phyloP scores from a whole-genome alignment of 23 red algal species.

The Chondrus crispus region DNA sequence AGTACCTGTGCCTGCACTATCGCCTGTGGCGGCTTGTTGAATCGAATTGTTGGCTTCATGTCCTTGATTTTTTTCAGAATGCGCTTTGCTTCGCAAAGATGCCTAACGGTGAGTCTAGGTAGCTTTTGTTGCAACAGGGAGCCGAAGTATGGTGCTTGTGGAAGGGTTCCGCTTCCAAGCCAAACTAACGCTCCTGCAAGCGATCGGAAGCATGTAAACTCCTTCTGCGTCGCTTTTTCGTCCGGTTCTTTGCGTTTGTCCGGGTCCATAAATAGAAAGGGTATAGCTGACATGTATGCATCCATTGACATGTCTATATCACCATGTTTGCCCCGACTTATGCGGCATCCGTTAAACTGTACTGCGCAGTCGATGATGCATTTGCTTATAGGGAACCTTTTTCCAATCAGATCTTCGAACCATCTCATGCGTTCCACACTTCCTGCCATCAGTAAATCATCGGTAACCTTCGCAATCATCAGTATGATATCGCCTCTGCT shows the following conservation, averaged over 20 bases:
- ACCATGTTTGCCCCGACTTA: background rate
- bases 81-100: background rate
- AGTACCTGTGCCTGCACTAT: background rate
- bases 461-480: constrained; percentile 30
- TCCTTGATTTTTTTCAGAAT: background rate
- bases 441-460: constrained; percentile 27
- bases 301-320: background rate
- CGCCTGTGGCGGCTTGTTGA: background rate
- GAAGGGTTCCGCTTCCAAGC: constrained; percentile 7
- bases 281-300: background rate
- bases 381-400: constrained; percentile 28
- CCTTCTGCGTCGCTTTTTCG: background rate
- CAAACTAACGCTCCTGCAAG: background rate
- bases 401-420: background rate
- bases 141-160: background rate
- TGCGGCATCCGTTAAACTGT: constrained; percentile 43
- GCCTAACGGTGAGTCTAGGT: background rate
- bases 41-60: background rate
- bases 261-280: too few species aligned
- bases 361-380: constrained; percentile 23
- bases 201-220: background rate
- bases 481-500: background rate
- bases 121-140: constrained; percentile 24
- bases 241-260: too few species aligned
- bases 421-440: background rate